Base-by-base conservation (phyloP, 2,329 filamentous ascomycete genomes). In the Keithomyces neogunnii region DNA sequence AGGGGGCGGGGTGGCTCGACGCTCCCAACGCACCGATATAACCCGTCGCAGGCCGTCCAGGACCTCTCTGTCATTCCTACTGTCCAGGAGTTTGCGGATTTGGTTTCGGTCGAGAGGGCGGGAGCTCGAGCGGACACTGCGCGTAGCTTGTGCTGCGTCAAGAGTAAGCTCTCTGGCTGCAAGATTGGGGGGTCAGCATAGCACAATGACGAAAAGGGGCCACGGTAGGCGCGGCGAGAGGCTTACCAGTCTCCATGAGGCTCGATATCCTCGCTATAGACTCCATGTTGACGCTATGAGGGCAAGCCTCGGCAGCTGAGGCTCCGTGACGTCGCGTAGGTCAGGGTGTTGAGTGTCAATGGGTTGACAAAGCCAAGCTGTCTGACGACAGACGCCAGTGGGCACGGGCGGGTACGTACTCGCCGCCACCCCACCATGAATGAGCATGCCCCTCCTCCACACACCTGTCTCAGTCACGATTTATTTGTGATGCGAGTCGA, bases 101-200 rank as follows among this genome's bases (percentile, higher is more conserved):
- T 96, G 90, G 53, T 80, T 76, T n/a, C 84, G 80, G 54, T 91
- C 86, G 57, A 93, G 72, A 45, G 83, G 81, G 50, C 82, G 81
- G 29, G 81, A 76, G 36, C 82, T 75, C 59, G 77, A 76, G 54
- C 82, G 76, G 54, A 78, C 76, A 65, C 74, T 80, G 63, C 89
- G 82, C 60, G 91, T 90, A 61, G 90, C 89, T 69, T 91, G 89
- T 62, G 93, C 92, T 59, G 93, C 93, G 79, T 99, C 93, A 71
- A 99, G 84, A 52, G 93, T 99, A 66, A 99, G 85, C 72, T 97
- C 93, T 71, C 93, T 87, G 66, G 93, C 93, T 96, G 72, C 44
- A 19, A 28, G 38, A 26, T 40, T 19, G 49, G 48, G 47, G 29
- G 10, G 19, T 43, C 53, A 53, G 58, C 26, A 62, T 53, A 62